Evolutionary conservation across 1,284 basidiomycete genomes (phyloP), one percentile per base, ranked within the genome.

Genomic region (Schizophyllum amplum): DNA sequence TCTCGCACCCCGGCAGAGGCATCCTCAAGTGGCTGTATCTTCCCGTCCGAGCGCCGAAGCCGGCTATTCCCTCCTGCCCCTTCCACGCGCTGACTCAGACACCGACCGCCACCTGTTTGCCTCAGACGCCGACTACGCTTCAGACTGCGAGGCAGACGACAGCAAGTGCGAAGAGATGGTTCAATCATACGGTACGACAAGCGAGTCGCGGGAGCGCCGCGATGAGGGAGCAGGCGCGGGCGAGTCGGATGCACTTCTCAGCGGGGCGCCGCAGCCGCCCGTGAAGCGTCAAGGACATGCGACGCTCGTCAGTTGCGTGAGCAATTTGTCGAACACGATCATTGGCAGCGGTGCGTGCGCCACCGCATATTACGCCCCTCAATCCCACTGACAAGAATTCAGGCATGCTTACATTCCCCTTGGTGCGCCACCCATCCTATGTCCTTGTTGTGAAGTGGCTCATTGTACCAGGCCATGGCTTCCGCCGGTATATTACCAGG

Each of bases 401-500:
- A 27, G 17, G 46, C 27, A 47, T 57, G 47, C 51, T 42, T 22
- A 42, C 33, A 21, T 53, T 46, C 24, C 48, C 33, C 33, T 42
- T 42, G 33, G 33, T 55, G 49, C 33, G 21, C 27, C 33, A 55
- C 48, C 51, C 22, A 52, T 49, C 23, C 52, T 53, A 17, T 52
- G 21, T 6, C 21, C 58, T 47, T 27, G 5, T 48, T 90, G 62
- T 58, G 78, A 69, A 61, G 23, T 33, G 52, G n/a, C n/a, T n/a
- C n/a, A 26, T 5, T n/a, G 66, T 64, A 57, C 63, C 65, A 92
- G 82, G 90, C 89, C 25, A 83, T 95, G 78, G 91, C 92, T 4
- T 89, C 91, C 24, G 84, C 86, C 60, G 92, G 92, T 7, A 72
- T 95, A 56, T 80, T 95, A 56, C 91, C 94, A 1, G 96, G 96